These are phyloP conservation scores for Hawksworthiomyces lignivorus DNA, from an alignment of 2,329 filamentous ascomycete species.

Conservation along the genomic window DNA sequence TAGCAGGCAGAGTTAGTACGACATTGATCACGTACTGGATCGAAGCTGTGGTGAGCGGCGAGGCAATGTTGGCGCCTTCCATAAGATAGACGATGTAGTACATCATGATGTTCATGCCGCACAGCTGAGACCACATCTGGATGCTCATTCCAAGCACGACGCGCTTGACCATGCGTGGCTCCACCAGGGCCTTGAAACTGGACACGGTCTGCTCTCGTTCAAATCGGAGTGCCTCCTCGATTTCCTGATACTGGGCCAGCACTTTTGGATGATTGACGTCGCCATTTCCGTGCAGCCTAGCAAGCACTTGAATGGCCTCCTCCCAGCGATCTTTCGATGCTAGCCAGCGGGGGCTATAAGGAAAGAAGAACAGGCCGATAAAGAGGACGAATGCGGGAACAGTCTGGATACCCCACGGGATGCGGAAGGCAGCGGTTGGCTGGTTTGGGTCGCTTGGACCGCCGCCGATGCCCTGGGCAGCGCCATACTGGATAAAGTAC, in stretches of 20 bases:
- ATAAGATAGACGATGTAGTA: conserved; percentile 55
- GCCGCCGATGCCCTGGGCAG: conserved; percentile 42
- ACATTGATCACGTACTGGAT: conserved; percentile 61
- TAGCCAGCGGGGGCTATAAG: conserved; percentile 67
- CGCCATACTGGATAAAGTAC: conserved; percentile 60
- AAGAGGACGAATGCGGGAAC: conserved; percentile 45
- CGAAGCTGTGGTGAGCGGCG: conserved; percentile 50
- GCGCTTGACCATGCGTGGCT: conserved; percentile 46
- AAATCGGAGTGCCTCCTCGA: conserved; percentile 45
- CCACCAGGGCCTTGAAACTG: conserved; percentile 41
- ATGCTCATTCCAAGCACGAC: conserved; percentile 50
- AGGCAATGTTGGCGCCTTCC: conserved; percentile 47
- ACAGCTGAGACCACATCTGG: conserved; percentile 53
- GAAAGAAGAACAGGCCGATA: conserved; percentile 51
- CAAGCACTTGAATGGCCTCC: conserved; percentile 51
- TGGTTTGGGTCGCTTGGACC: conserved; percentile 43
- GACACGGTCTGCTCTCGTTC: conserved; percentile 44
- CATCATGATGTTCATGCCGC: conserved; percentile 54
- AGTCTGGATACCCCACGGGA: conserved; percentile 56
- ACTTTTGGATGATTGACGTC: conserved; percentile 51
- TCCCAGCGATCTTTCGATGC: conserved; percentile 61
- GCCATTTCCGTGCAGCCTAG: conserved; percentile 49
- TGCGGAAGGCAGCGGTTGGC: conserved; percentile 46
- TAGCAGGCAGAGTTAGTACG: conserved; percentile 49
- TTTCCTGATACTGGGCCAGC: conserved; percentile 55